Evolutionary conservation across 306 rosid species (phyloP).

Genomic region (Lathyrus sativus): DNA sequence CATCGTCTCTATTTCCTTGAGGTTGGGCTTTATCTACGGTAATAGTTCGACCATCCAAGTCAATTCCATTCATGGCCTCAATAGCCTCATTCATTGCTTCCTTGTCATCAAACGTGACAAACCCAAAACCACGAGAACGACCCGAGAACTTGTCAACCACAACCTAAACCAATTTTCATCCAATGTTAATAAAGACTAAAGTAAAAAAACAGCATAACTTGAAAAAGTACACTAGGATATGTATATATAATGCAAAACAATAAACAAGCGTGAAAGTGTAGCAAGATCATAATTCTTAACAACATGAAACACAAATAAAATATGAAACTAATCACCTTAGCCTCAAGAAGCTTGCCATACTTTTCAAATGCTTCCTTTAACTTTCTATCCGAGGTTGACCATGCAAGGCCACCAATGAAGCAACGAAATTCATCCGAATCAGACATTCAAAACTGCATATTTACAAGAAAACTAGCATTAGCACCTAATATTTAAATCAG

Average conservation of each 20-base stretch:
- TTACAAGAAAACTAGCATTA: constrained; percentile 21
- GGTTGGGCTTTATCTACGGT: constrained; percentile 99
- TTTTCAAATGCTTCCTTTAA: constrained; percentile 82
- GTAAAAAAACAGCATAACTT: background rate
- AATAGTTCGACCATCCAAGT: constrained; percentile 91
- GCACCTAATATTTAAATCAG: background rate
- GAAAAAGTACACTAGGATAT: background rate
- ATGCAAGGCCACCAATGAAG: constrained; percentile 97
- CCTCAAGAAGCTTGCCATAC: constrained; percentile 92
- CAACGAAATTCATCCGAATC: constrained; percentile 89
- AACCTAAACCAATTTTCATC: constrained; percentile 49
- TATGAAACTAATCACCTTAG: constrained; percentile 62
- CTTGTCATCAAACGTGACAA: constrained; percentile 96
- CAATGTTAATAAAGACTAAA: background rate
- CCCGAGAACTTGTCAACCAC: constrained; percentile 97
- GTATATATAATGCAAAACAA: background rate
- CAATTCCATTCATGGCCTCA: constrained; percentile 92
- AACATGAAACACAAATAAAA: background rate
- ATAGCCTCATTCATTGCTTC: constrained; percentile 98
- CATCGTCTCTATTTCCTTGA: constrained; percentile 83
- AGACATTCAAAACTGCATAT: constrained; percentile 67
- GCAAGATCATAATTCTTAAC: background rate
- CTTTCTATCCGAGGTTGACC: constrained; percentile 92
- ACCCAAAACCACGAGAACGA: constrained; percentile 98
- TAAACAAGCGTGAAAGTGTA: constrained; percentile 2